Conservation (phyloP, 2,329 filamentous ascomycete genomes). For the Orbilia ellipsospora region DNA sequence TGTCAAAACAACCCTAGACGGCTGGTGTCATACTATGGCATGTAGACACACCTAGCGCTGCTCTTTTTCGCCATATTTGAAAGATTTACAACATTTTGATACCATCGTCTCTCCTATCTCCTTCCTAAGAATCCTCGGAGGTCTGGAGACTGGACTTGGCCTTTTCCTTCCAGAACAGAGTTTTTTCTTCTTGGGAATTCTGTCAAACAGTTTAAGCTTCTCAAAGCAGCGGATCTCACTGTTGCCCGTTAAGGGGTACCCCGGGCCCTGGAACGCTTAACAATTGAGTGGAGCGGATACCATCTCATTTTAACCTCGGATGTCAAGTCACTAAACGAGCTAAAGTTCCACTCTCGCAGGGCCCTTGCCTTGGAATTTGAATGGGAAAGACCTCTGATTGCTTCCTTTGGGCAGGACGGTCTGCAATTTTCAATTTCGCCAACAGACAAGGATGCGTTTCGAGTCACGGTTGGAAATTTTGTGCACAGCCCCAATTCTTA, state of each 20-base stretch:
- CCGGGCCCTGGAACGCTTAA: conserved; percentile 11
- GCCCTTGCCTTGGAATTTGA: conserved; percentile 10
- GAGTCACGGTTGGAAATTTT: conserved; percentile 17
- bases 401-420: conserved; percentile 22
- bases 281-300: conserved; percentile 14
- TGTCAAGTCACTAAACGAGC: conserved; percentile 27
- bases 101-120: not conserved
- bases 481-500: conserved; percentile 32
- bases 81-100: conserved; percentile 12
- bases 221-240: conserved; percentile 36
- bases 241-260: conserved; percentile 28
- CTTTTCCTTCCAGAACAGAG: conserved; percentile 15
- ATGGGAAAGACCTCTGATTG: conserved; percentile 12
- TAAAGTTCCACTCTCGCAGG: conserved; percentile 10
- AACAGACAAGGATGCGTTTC: conserved; percentile 21
- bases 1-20: conserved; percentile 1
- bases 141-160: conserved; percentile 21
- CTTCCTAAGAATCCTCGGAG: not conserved
- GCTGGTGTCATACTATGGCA: not conserved
- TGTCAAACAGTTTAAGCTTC: conserved; percentile 53
- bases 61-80: not conserved
- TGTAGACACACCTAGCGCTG: too few species aligned
- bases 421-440: conserved; percentile 16
- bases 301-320: conserved; percentile 40
- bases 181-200: conserved; percentile 12